These are phyloP conservation scores for Hypsizygus marmoreus DNA, from an alignment of 768 basidiomycete species.

Conservation along the genomic window DNA sequence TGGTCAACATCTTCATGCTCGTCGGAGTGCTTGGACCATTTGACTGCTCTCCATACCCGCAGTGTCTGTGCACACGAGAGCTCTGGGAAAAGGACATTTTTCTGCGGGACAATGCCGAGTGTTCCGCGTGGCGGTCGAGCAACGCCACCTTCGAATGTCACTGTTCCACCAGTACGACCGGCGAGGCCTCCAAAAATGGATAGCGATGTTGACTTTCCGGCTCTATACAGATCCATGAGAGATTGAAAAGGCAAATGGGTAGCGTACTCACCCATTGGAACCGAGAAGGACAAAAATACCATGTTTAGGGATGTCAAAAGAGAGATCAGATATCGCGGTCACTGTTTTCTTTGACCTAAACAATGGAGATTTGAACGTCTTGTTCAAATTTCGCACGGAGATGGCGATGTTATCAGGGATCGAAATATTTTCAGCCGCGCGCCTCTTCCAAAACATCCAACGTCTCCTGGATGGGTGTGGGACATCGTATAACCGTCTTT, in stretches of 20 bases:
- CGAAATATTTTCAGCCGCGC: constrained; percentile 6
- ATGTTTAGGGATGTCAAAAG: constrained; percentile 65
- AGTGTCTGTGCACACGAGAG: constrained; percentile 75
- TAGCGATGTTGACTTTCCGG: constrained; percentile 76
- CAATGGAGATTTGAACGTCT: constrained; percentile 54
- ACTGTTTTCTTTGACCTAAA: constrained; percentile 52
- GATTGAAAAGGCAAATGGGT: neutral
- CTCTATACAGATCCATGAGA: constrained; percentile 39
- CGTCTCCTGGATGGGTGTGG: constrained; percentile 34
- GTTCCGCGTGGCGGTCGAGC: constrained; percentile 60
- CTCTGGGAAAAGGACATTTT: constrained; percentile 81
- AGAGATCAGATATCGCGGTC: constrained; percentile 66
- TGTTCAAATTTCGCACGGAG: constrained; percentile 60
- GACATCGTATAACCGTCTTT: constrained; percentile 64
- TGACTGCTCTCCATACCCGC: constrained; percentile 71
- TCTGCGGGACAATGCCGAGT: constrained; percentile 79
- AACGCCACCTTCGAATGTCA: constrained; percentile 56
- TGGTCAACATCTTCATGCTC: constrained; percentile 62
- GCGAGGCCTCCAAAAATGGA: constrained; percentile 67
- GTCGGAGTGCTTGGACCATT: constrained; percentile 50
- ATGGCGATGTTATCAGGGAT: constrained; percentile 52
- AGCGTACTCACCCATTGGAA: constrained; percentile 56
- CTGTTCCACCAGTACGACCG: constrained; percentile 56
- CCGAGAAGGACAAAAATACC: constrained; percentile 82
- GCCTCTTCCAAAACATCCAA: constrained; percentile 38